Conservation (phyloP, 2,329 filamentous ascomycete genomes). For the Penicillium sp. region DNA sequence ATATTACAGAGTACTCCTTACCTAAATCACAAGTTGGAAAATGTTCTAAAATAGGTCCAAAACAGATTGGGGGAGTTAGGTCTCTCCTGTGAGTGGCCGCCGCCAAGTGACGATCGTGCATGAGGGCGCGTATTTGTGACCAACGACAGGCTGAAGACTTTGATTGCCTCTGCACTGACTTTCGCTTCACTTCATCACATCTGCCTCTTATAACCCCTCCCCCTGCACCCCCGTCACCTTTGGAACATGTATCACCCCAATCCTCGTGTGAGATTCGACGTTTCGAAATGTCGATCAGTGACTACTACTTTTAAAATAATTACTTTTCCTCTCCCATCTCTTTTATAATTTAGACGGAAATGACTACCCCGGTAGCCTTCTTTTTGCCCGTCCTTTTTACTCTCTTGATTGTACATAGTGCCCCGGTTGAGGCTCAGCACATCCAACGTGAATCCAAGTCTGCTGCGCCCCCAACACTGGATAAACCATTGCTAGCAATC, state of each 20-base stretch:
- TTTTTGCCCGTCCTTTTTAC: slow-evolving; percentile 56
- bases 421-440: slow-evolving; percentile 11
- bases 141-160: slow-evolving; percentile 22
- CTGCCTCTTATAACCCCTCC: slow-evolving; percentile 19
- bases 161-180: background rate
- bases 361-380: slow-evolving; percentile 31
- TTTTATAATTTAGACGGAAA: slow-evolving; percentile 18
- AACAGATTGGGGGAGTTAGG: background rate
- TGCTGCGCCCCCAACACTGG: slow-evolving; percentile 44
- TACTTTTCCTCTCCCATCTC: slow-evolving; percentile 1
- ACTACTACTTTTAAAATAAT: slow-evolving; percentile 17
- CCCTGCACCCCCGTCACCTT: slow-evolving; percentile 19
- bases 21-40: background rate
- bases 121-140: slow-evolving; percentile 28
- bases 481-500: slow-evolving; percentile 67
- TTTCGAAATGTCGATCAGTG: slow-evolving; percentile 23
- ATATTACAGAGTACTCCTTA: background rate
- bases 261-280: slow-evolving; percentile 29
- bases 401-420: slow-evolving; percentile 47
- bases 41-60: background rate
- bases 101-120: slow-evolving; percentile 26
- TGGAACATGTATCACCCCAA: slow-evolving; percentile 21
- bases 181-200: slow-evolving; percentile 30
- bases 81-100: slow-evolving; percentile 18
- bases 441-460: slow-evolving; percentile 51